A percentile compares a stretch with the other conserved stretches of the same genome.
These are phyloP conservation scores for Aspergillus novoparasiticus DNA, from an alignment of 2,329 filamentous ascomycete species.

Conservation along the genomic window DNA sequence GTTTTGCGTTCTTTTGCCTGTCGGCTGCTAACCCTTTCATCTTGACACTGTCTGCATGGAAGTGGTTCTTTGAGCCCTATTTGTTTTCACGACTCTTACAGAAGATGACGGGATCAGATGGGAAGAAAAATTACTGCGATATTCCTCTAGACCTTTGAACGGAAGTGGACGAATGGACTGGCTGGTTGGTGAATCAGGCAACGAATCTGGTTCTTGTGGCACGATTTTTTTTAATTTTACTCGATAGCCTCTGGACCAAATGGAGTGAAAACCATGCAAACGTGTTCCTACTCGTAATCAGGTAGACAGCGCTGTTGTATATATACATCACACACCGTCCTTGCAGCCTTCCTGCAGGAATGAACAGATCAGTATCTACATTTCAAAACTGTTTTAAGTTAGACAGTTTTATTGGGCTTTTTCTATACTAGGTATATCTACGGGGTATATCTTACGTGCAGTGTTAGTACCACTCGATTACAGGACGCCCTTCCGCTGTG, in stretches of 20 bases:
- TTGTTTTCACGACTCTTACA: background rate
- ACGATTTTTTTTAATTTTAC: background rate
- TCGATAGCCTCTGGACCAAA: conserved; percentile 2
- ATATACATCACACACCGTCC: too few relatives aligned
- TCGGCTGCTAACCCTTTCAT: conserved; percentile 17
- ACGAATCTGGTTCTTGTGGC: conserved; percentile 1
- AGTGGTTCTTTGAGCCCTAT: conserved; percentile 1
- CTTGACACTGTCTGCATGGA: background rate
- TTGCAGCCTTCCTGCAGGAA: too few relatives aligned
- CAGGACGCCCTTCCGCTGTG: conserved; percentile 24
- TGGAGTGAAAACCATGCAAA: background rate
- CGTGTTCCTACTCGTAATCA: background rate
- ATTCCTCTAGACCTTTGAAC: conserved; percentile 7
- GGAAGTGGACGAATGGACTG: conserved; percentile 4
- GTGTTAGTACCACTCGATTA: conserved; percentile 11
- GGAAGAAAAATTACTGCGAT: conserved; percentile 7
- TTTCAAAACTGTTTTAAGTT: background rate
- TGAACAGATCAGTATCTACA: too few relatives aligned
- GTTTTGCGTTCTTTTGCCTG: conserved; percentile 24
- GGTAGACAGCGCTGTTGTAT: too few relatives aligned
- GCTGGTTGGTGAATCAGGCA: background rate
- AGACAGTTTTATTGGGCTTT: background rate
- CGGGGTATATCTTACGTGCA: conserved; percentile 1
- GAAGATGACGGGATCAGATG: conserved; percentile 9
- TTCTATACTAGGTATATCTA: conserved; percentile 2